phyloP scores from a whole-genome alignment of 371 early-diverging fungal species.

The Gilbertella persicaria region DNA sequence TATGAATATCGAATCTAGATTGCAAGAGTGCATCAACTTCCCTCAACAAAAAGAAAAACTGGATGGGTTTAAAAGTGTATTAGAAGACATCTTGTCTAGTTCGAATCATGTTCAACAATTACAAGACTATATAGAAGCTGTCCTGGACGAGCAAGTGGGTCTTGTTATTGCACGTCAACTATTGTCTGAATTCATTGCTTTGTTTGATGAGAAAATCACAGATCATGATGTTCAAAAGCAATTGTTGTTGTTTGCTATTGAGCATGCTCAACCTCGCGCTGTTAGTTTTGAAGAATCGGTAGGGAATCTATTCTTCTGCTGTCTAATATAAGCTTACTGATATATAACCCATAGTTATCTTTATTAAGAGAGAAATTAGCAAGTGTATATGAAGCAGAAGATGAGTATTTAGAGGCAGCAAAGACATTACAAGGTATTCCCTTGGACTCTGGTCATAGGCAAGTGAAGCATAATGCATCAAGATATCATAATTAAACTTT shows the following conservation, averaged over 20 bases:
- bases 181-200: constrained; percentile 61
- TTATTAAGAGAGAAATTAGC: constrained; percentile 75
- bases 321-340: neutral
- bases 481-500: neutral
- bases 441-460: constrained; percentile 85
- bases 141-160: constrained; percentile 74
- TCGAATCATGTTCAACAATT: constrained; percentile 26
- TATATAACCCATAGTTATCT: constrained; percentile 56
- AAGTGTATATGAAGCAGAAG: constrained; percentile 70
- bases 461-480: constrained; percentile 13
- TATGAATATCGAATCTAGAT: constrained; percentile 34
- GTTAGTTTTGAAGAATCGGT: constrained; percentile 93
- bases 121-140: constrained; percentile 57
- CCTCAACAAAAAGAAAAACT: constrained; percentile 47
- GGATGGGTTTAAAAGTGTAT: constrained; percentile 35
- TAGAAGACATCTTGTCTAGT: constrained; percentile 31
- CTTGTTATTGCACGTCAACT: constrained; percentile 77
- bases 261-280: constrained; percentile 62
- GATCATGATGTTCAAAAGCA: constrained; percentile 50
- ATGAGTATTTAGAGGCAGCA: constrained; percentile 83
- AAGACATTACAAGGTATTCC: constrained; percentile 80
- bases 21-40: constrained; percentile 31
- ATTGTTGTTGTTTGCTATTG: constrained; percentile 58
- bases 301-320: neutral
- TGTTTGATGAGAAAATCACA: constrained; percentile 37